A percentile compares a stretch with the other conserved stretches of the same genome.
Conservation (phyloP, 305 asterid species). For the Fraxinus dipetala region DNA sequence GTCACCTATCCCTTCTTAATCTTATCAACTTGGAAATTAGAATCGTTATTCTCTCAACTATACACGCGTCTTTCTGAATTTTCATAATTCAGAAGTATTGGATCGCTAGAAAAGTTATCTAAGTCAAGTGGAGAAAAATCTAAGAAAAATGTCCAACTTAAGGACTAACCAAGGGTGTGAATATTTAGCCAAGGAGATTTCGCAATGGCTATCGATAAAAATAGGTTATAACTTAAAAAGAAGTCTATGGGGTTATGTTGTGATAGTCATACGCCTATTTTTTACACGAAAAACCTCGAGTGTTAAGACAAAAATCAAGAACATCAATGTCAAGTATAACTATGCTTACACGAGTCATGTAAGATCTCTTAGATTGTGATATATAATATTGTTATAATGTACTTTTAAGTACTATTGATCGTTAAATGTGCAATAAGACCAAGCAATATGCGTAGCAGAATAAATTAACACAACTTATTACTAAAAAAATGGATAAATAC, state of each 20-base stretch:
- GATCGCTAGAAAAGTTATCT: background rate
- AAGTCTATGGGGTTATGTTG: background rate
- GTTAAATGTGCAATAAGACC: too few species aligned
- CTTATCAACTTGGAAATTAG: too few species aligned
- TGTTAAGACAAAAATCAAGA: too few species aligned
- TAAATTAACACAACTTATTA: background rate
- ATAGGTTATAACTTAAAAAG: background rate
- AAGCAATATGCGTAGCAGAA: background rate
- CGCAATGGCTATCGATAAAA: background rate
- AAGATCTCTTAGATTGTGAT: background rate
- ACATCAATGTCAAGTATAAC: background rate
- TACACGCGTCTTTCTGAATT: background rate
- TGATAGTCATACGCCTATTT: background rate
- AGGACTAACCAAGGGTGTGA: background rate
- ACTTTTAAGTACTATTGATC: background rate
- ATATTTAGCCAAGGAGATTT: background rate
- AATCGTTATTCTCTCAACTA: background rate
- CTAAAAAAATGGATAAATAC: background rate
- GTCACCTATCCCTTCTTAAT: background rate
- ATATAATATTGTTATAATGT: too few species aligned
- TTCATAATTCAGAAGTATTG: background rate
- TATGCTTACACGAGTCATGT: background rate
- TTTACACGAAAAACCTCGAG: background rate
- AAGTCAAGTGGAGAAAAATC: background rate
- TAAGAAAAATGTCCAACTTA: too few species aligned